These are phyloP conservation scores for Sclerotiophoma versabilis DNA, from an alignment of 2,329 filamentous ascomycete genomes.

Conservation along the genomic window DNA sequence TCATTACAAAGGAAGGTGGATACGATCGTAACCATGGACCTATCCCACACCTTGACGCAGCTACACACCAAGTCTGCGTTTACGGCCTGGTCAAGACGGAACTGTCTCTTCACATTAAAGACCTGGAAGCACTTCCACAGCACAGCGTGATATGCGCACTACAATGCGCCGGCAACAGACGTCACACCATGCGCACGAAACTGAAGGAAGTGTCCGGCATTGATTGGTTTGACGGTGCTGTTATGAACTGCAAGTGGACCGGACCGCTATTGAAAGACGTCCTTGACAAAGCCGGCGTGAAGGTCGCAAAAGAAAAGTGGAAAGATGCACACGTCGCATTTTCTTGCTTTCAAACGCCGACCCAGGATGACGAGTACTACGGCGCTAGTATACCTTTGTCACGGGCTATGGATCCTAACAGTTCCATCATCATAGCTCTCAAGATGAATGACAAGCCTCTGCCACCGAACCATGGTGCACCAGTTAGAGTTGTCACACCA, in stretches of 20 bases:
- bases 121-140: conserved; percentile 60
- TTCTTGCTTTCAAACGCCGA: conserved; percentile 60
- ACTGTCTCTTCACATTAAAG: conserved; percentile 55
- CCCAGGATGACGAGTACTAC: conserved; percentile 66
- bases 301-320: conserved; percentile 37
- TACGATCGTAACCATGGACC: conserved; percentile 67
- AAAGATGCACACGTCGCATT: conserved; percentile 61
- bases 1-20: conserved; percentile 57
- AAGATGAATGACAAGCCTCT: conserved; percentile 61
- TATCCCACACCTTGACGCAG: conserved; percentile 57
- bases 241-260: conserved; percentile 67
- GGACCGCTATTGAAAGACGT: conserved; percentile 61
- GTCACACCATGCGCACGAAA: conserved; percentile 67
- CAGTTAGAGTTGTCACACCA: conserved; percentile 60
- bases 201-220: conserved; percentile 66
- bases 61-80: conserved; percentile 54
- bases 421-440: conserved; percentile 34
- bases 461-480: conserved; percentile 59
- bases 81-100: conserved; percentile 57
- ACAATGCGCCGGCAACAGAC: conserved; percentile 67
- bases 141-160: conserved; percentile 64
- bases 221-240: conserved; percentile 66
- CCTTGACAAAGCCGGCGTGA: conserved; percentile 55
- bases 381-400: conserved; percentile 60
- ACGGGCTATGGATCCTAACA: conserved; percentile 27